A percentile compares a stretch with the other conserved stretches of the same genome.
Evolutionary conservation across 2,329 filamentous ascomycete genomes (phyloP).

Genomic region (Parastagonospora nodorum): DNA sequence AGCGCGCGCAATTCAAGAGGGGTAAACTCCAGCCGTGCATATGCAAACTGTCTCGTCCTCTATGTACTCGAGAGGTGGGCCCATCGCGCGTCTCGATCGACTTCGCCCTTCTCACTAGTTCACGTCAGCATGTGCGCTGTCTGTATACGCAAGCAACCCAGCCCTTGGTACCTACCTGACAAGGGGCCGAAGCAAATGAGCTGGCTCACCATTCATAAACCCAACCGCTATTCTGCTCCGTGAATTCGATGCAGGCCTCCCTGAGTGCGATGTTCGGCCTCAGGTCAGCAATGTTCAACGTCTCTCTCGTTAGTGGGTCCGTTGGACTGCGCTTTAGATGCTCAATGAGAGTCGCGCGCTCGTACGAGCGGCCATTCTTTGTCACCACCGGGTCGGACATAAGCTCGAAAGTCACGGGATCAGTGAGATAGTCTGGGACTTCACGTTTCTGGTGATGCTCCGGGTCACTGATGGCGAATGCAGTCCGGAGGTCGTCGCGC

Average conservation of each 20-base stretch:
- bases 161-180: constrained; percentile 18
- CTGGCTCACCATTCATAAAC: constrained; percentile 79
- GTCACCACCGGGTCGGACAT: constrained; percentile 75
- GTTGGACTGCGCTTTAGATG: constrained; percentile 75
- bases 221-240: constrained; percentile 81
- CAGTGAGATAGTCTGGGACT: constrained; percentile 77
- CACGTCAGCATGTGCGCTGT: constrained; percentile 19
- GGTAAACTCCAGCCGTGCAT: background rate
- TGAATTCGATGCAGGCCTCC: constrained; percentile 82
- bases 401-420: constrained; percentile 75
- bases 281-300: constrained; percentile 70
- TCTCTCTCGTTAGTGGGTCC: constrained; percentile 84
- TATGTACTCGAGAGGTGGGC: constrained; percentile 30
- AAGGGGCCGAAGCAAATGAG: constrained; percentile 16
- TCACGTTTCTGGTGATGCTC: constrained; percentile 52
- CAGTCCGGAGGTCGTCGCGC: constrained; percentile 49
- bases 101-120: constrained; percentile 32
- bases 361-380: constrained; percentile 88
- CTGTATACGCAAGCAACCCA: background rate
- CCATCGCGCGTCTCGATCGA: constrained; percentile 32
- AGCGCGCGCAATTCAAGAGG: background rate
- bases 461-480: constrained; percentile 56
- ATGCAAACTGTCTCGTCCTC: constrained; percentile 2
- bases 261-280: constrained; percentile 81
- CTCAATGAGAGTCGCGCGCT: constrained; percentile 82